Base-by-base conservation (phyloP, 2,329 filamentous ascomycete species). In the Aureobasidium vineae region DNA sequence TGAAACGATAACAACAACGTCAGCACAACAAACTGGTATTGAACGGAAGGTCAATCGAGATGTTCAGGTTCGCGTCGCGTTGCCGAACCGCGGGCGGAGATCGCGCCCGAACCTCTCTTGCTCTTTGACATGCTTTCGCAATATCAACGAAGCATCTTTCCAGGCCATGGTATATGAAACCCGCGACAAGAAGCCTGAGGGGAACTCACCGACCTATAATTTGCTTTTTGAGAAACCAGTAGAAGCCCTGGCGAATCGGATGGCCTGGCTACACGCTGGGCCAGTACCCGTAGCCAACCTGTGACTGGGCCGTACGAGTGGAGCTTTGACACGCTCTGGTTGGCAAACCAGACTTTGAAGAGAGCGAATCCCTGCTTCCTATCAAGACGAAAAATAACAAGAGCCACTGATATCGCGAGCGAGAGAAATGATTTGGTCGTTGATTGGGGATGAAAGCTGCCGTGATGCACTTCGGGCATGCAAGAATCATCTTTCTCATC, bases 251-350 rank as follows among this genome's bases (percentile, higher is more conserved):
- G 57, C 57, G 57, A 61, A 61, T 61, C 57, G 43, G 57, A 61
- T 59, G 56, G 10, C n/a, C 40, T 59, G 56, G 56, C 56, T 61
- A 61, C 57, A 61, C 57, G 57, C 57, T 61, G 26, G 57, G 26
- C 57, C 57, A 61, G 57, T 61, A 61, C 57, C 57, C 57, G 56
- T 54, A 54, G 50, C 21, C 21, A 49, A 33, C 56, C 33, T 59
- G 40, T 59, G 56, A 59, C 57, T 61, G 57, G 57, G 40, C 43
- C 19, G 41, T 21, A 26, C 11, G 43, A 38, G 15, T 38, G 41
- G 57, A 61, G 57, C 57, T 61, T 61, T 61, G 57, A 61, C 57
- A 47, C 57, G 41, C 40, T 61, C 31, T 36, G 56, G 56, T 60
- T 60, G 56, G 56, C 41, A 43, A 36, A 45, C 38, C 36, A 47